These are phyloP conservation scores for Candolleomyces eurysporus DNA, from an alignment of 768 basidiomycete genomes.

Conservation along the genomic window DNA sequence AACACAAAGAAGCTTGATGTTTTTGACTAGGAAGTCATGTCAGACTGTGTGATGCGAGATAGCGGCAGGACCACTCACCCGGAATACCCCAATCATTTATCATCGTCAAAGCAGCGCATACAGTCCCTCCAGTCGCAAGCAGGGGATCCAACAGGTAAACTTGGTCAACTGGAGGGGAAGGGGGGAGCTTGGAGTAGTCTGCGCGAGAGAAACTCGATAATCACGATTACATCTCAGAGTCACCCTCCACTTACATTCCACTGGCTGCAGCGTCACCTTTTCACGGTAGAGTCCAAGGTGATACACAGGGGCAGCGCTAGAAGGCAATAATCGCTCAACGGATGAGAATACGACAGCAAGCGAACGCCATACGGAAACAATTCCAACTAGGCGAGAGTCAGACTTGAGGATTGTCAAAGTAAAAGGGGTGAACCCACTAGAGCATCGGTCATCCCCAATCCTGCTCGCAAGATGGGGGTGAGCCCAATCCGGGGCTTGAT, in stretches of 20 bases:
- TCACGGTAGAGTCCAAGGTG: constrained; percentile 90
- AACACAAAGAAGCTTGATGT: constrained; percentile 80
- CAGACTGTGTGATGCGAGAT: background rate
- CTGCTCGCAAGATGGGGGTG: constrained; percentile 90
- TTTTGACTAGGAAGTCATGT: constrained; percentile 39
- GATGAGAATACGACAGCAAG: background rate
- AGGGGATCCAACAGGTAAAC: constrained; percentile 91
- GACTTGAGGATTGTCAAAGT: background rate
- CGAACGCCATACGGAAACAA: constrained; percentile 71
- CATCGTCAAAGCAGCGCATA: constrained; percentile 84
- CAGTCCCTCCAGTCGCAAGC: constrained; percentile 93
- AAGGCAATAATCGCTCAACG: constrained; percentile 1
- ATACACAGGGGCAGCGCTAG: constrained; percentile 78
- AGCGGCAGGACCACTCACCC: constrained; percentile 36
- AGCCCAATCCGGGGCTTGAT: constrained; percentile 82
- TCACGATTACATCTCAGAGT: background rate
- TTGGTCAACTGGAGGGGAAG: constrained; percentile 69
- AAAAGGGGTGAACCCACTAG: constrained; percentile 44
- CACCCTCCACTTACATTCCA: constrained; percentile 63
- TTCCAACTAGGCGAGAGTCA: constrained; percentile 47
- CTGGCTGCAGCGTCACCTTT: constrained; percentile 83
- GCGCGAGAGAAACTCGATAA: background rate
- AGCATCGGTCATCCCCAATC: constrained; percentile 90
- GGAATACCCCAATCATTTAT: constrained; percentile 81
- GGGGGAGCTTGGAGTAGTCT: constrained; percentile 92